Evolutionary conservation across 2,329 filamentous ascomycete species (phyloP).

Genomic region (Lecanicillium sp.): DNA sequence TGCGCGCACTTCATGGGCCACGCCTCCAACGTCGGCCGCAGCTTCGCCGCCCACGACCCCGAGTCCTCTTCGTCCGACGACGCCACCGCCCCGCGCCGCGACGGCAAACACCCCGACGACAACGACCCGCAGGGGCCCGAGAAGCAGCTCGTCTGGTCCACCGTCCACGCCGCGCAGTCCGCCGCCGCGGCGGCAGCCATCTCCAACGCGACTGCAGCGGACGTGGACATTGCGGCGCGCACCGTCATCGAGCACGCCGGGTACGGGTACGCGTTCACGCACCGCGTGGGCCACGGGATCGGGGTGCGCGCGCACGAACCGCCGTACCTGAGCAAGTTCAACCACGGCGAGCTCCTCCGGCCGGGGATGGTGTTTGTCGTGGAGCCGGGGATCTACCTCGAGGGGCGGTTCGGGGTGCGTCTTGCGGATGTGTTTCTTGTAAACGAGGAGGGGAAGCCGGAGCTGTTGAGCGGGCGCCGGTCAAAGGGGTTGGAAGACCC

Average conservation of each 20-base stretch:
- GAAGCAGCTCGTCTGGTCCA: constrained; percentile 52
- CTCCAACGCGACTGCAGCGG: constrained; percentile 48
- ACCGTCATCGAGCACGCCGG: constrained; percentile 51
- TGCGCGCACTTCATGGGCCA: constrained; percentile 57
- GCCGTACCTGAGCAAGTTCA: constrained; percentile 59
- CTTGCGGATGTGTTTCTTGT: constrained; percentile 59
- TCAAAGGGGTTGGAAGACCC: constrained; percentile 50
- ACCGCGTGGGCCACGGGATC: constrained; percentile 58
- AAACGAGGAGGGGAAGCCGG: constrained; percentile 44
- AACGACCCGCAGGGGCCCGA: constrained; percentile 32
- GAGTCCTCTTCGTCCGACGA: no score
- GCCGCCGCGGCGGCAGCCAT: constrained; percentile 45
- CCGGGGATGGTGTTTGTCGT: constrained; percentile 58
- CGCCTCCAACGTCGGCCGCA: constrained; percentile 57
- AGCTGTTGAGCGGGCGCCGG: constrained; percentile 48
- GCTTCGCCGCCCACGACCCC: constrained; percentile 46
- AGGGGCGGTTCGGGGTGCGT: constrained; percentile 53
- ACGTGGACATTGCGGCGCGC: constrained; percentile 55
- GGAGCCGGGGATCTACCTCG: constrained; percentile 58
- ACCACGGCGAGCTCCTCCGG: constrained; percentile 38
- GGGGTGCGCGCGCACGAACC: constrained; percentile 62
- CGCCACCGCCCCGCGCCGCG: no score
- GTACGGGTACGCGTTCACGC: constrained; percentile 54
- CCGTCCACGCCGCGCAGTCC: constrained; percentile 57
- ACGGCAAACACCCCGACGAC: constrained; percentile 13